A percentile compares a stretch with the other conserved stretches of the same genome.
These are phyloP conservation scores for Antrodiella citrinella DNA, from an alignment of 768 basidiomycete species.

Conservation along the genomic window DNA sequence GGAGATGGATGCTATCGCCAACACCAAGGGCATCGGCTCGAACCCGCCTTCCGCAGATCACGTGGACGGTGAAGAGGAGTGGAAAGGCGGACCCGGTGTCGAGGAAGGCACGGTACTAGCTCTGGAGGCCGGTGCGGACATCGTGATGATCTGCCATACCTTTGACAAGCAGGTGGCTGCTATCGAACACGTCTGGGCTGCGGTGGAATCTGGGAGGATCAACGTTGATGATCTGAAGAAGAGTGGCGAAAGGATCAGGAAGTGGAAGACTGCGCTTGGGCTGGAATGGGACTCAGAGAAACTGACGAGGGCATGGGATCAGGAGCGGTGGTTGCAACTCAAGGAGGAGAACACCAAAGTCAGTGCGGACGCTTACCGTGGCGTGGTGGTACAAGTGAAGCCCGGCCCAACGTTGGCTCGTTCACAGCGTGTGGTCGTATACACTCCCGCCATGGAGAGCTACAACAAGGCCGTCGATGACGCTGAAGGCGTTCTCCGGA, in stretches of 20 bases:
- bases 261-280: constrained; percentile 44
- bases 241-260: constrained; percentile 38
- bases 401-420: constrained; percentile 26
- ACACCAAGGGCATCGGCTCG: not conserved
- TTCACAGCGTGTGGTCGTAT: constrained; percentile 26
- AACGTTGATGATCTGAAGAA: constrained; percentile 27
- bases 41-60: not conserved
- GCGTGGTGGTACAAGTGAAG: constrained; percentile 23
- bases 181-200: constrained; percentile 41
- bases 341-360: constrained; percentile 33
- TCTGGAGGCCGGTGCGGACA: constrained; percentile 56
- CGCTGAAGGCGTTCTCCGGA: constrained; percentile 35
- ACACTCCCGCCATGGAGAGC: constrained; percentile 51
- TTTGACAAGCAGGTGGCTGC: constrained; percentile 45
- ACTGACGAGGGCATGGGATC: constrained; percentile 11
- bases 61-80: constrained; percentile 16
- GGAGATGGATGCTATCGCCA: constrained; percentile 66
- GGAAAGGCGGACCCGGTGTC: constrained; percentile 28
- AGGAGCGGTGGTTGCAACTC: constrained; percentile 25
- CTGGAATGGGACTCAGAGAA: constrained; percentile 38
- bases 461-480: constrained; percentile 59
- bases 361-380: constrained; percentile 38
- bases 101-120: constrained; percentile 48
- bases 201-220: constrained; percentile 38
- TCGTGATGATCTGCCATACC: constrained; percentile 71